Base-by-base conservation (phyloP, 179 eudicot genomes). In the Drosera spatulata region DNA sequence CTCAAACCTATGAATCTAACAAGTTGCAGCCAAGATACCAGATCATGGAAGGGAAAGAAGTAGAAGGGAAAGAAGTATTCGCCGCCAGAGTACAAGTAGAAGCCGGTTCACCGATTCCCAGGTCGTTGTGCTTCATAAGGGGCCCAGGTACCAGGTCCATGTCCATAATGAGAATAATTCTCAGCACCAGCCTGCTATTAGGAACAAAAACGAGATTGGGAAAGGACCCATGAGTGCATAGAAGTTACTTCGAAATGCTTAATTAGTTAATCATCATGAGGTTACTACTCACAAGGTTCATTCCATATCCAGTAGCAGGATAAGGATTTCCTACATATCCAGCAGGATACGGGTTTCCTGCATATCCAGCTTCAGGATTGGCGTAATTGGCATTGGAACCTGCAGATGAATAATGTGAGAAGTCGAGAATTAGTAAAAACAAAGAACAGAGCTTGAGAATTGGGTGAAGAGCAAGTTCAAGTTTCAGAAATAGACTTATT, bases 121-220 rank as follows among this genome's bases (percentile, higher is more conserved):
- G 81, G 71, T 66, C 71, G 78, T 60, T 78, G 91, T 68, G 69
- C 54, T 61, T 77, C 82, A 68, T 87, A 82, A 57, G 86, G 68
- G 53, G 76, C 85, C 95, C 95, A 85, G 62, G 76, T 61, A 58
- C 82, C 86, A 61, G 84, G 81, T 50, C 84, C 95, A 69, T 82
- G 70, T 61, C 75, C 88, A 77, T 87, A 85, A 54, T 75, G 91
- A 60, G 83, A 76, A 73, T 78, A 85, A 66, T 64, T 84, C 70
- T 84, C 88, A 51, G 71, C 80, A 68, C 81, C 81, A 66, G 82
- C 54, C 67, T 81, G 91, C 8, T 67, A 61, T 84, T 80, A 80
- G 44, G 66, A 63, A 46, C 48, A n/a, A 63, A n/a, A 45, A 12
- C 41, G 13, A 40, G 6, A 50, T 11, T 6, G 39, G 10, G 41